Conservation (phyloP, 2,329 filamentous ascomycete species). For the Exophiala alcalophila region DNA sequence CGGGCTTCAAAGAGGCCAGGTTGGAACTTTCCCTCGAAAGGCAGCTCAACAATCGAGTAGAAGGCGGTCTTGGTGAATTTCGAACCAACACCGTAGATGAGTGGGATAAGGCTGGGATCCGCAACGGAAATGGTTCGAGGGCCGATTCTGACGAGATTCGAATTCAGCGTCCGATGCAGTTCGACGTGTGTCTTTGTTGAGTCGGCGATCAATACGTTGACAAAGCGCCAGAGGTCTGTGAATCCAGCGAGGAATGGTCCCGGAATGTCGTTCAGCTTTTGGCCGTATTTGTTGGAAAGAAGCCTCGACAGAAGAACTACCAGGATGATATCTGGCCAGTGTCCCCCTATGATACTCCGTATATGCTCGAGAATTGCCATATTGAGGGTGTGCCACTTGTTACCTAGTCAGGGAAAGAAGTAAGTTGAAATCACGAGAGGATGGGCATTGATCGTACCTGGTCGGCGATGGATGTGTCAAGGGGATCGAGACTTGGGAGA, state of each 20-base stretch:
- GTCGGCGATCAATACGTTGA: constrained; percentile 61
- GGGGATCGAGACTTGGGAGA: no score
- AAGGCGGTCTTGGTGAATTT: constrained; percentile 67
- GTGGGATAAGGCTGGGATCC: constrained; percentile 67
- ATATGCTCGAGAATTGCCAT: constrained; percentile 9
- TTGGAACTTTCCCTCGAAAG: constrained; percentile 30
- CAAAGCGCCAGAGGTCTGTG: constrained; percentile 72
- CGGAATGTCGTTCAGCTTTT: constrained; percentile 51
- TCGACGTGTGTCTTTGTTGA: constrained; percentile 65
- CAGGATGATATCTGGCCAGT: constrained; percentile 17
- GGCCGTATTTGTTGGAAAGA: constrained; percentile 25
- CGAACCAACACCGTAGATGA: constrained; percentile 78
- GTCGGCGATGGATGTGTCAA: no score
- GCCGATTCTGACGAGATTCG: constrained; percentile 67
- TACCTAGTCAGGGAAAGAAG: no score
- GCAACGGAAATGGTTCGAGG: constrained; percentile 72
- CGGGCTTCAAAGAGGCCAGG: constrained; percentile 62
- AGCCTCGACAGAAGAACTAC: constrained; percentile 17
- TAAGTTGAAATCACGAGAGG: no score
- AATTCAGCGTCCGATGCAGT: constrained; percentile 68
- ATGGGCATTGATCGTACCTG: no score
- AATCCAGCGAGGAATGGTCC: constrained; percentile 66
- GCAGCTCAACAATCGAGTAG: constrained; percentile 18
- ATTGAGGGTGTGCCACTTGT: no score
- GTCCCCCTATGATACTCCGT: background rate